Evolutionary conservation across 495 filamentous ascomycete genomes (phyloP), one percentile per base, ranked within the genome.

Genomic region (Oleoguttula mirabilis): DNA sequence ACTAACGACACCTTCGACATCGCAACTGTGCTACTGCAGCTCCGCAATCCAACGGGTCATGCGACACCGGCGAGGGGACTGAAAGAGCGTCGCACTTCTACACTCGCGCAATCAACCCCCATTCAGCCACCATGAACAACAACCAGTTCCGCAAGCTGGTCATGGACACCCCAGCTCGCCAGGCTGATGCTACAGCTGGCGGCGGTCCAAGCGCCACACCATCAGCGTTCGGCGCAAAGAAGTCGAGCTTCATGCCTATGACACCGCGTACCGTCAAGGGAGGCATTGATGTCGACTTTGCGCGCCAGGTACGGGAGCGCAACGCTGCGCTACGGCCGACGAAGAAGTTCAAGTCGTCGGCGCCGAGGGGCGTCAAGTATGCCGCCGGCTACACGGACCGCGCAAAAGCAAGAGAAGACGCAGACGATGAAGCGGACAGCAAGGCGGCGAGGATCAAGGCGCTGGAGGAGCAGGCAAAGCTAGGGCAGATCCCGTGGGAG

Each of bases 61-160:
- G n/a, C n/a, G n/a, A n/a, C n/a, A n/a, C n/a, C n/a, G n/a, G n/a
- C n/a, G n/a, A n/a, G n/a, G n/a, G n/a, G n/a, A n/a, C n/a, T n/a
- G n/a, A n/a, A n/a, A n/a, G n/a, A n/a, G n/a, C n/a, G n/a, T n/a
- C n/a, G n/a, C n/a, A n/a, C n/a, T n/a, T n/a, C n/a, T n/a, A n/a
- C n/a, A n/a, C n/a, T n/a, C n/a, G n/a, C n/a, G n/a, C n/a, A n/a
- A n/a, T n/a, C n/a, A n/a, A n/a, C n/a, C n/a, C n/a, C n/a, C 25
- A 28, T 28, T 28, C 7, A 7, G 7, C 7, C n/a, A 28, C 25
- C 25, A 98, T 98, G 90, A 94, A 98, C 60, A 95, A 96, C 72
- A 73, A 83, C 14, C 84, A 98, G 58, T 98, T 98, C 58, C 87
- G 90, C 36, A 79, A 81, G 41, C 75, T 98, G n/a, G 57, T 98